Evolutionary conservation across 768 basidiomycete species (phyloP), one percentile per base, ranked within the genome.

Genomic region (Chalciporus piperatus): DNA sequence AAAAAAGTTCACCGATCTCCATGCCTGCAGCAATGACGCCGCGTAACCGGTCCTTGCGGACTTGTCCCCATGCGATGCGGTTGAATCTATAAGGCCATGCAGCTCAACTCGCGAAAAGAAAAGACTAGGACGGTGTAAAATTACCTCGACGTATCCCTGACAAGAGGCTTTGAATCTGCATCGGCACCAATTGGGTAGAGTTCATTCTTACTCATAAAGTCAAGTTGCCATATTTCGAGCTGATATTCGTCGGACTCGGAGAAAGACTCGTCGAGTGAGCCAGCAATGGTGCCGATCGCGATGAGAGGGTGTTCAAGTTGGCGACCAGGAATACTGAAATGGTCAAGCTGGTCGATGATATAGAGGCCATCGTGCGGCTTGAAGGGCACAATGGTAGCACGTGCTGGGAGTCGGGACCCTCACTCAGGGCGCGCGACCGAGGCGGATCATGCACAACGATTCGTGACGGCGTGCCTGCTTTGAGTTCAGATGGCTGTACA

Each of bases 191-290:
- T 77, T 70, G n/a, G n/a, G n/a, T 86, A 83, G 64, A 83, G 81
- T 57, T 79, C 78, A 40, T 75, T 64, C 70, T 79, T 83, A 78
- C 89, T 82, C 57, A 88, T 76, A 66, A 94, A 93, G 72, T 94
- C 80, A 32, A 92, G 93, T 30, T 84, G 82, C 94, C 94, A 98
- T 57, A 99, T 87, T 72, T 99, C 96, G 45, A 99, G 85, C 58
- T 87, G 84, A 62, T 87, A 87, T 65, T 95, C 92, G 69, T 95
- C 92, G 59, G 89, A 91, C 69, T 95, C 92, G 59, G 89, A 91
- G 75, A 98, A 98, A 8, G 87, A 91, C 66, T 95, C 94, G 74
- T 98, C 96, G 40, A 98, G 82, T n/a, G 94, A 93, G 51, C 93
- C 94, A 4, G 93, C 87, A 48, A 96, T 93, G 1, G 94, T 94